Conservation (phyloP, 2,329 filamentous ascomycete species). For the Coleophoma cylindrospora region DNA sequence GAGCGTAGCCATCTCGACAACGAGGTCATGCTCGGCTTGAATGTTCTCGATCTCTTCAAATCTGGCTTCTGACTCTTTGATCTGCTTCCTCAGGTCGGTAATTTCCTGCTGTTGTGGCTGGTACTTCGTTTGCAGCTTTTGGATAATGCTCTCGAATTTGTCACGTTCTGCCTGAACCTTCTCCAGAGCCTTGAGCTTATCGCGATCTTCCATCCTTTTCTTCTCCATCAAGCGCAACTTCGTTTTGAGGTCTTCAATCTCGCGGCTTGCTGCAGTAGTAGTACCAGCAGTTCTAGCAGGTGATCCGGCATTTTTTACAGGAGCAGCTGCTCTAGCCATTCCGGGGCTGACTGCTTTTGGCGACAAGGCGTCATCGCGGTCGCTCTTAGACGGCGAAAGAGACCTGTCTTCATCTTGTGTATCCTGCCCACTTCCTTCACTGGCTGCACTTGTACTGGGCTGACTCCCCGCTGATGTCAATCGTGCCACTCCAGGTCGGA, state of each 20-base stretch:
- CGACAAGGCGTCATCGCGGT: conserved; percentile 31
- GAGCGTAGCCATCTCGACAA: conserved; percentile 79
- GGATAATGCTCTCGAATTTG: conserved; percentile 77
- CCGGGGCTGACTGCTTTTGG: conserved; percentile 24
- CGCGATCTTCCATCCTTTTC: conserved; percentile 78
- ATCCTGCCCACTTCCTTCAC: conserved; percentile 21
- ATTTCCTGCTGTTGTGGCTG: conserved; percentile 81
- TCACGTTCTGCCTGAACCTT: conserved; percentile 71
- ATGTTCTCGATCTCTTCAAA: conserved; percentile 66
- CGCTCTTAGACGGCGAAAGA: conserved; percentile 44
- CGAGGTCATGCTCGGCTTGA: conserved; percentile 79
- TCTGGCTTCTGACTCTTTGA: conserved; percentile 70
- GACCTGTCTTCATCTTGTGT: conserved; percentile 19
- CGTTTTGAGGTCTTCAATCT: conserved; percentile 83
- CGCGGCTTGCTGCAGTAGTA: conserved; percentile 35
- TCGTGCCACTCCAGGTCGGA: conserved; percentile 23
- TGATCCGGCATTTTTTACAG: conserved; percentile 16
- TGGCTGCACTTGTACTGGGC: conserved; percentile 20
- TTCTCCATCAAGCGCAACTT: conserved; percentile 86
- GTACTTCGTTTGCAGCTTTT: conserved; percentile 86
- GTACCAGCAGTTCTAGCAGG: conserved; percentile 13
- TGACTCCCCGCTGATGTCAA: conserved; percentile 25
- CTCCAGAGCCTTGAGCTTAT: conserved; percentile 75
- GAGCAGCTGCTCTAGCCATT: conserved; percentile 18
- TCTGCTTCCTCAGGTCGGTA: conserved; percentile 65